Evolutionary conservation across 345 rosid genomes (phyloP).

Genomic region (Hibiscus syriacus): DNA sequence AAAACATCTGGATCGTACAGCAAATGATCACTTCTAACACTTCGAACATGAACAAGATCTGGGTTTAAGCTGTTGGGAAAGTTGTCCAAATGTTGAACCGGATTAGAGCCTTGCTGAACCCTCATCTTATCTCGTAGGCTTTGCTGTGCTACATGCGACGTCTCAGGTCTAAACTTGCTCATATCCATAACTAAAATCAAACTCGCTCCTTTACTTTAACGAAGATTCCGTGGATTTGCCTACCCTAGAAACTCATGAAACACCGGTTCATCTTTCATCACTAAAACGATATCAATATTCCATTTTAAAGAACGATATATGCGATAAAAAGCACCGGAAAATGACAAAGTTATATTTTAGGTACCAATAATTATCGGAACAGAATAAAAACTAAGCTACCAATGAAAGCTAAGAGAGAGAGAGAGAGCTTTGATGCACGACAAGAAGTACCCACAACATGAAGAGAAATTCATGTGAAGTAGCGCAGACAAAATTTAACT

Average conservation of each 20-base stretch:
- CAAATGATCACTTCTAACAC: conserved; percentile 14
- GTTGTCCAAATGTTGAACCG: conserved; percentile 13
- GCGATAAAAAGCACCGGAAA: not conserved
- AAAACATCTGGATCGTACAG: conserved; percentile 16
- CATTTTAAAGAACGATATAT: not conserved
- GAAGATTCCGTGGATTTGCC: not conserved
- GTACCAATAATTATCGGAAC: not conserved
- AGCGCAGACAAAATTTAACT: not conserved
- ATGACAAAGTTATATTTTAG: not conserved
- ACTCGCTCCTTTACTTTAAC: not conserved
- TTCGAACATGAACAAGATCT: conserved; percentile 23
- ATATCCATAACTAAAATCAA: conserved; percentile 22
- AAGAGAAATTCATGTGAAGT: conserved; percentile 12
- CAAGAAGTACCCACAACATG: conserved; percentile 9
- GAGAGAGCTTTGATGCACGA: too few relatives aligned
- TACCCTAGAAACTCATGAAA: not conserved
- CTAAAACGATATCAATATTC: not conserved
- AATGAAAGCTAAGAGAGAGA: not conserved
- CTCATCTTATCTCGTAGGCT: conserved; percentile 47
- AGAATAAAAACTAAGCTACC: not conserved
- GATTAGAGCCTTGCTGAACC: conserved; percentile 16
- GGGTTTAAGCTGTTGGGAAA: conserved; percentile 19
- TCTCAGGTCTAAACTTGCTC: conserved; percentile 25
- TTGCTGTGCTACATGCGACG: conserved; percentile 47
- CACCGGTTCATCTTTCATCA: not conserved